Conservation (phyloP, 129 eudicot genomes). For the Erigeron canadensis region DNA sequence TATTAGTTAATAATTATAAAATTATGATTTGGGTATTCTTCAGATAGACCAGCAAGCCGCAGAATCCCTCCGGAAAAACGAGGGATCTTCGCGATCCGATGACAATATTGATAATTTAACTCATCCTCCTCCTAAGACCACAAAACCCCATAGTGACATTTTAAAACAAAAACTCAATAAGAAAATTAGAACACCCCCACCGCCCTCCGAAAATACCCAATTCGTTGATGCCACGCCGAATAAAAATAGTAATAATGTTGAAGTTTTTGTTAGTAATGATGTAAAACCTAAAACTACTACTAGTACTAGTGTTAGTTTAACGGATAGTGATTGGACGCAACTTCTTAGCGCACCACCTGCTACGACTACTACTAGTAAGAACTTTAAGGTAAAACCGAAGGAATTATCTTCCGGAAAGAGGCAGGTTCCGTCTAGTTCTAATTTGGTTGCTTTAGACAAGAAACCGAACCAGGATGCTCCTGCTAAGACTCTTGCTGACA, state of each 20-base stretch:
- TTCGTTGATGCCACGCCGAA: constrained; percentile 1
- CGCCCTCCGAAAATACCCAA: constrained; percentile 30
- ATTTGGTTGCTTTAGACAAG: constrained; percentile 35
- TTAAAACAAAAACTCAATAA: constrained; percentile 74
- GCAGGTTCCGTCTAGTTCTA: constrained; percentile 47
- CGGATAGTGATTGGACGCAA: constrained; percentile 89
- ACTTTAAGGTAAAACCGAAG: constrained; percentile 31
- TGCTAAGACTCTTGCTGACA: constrained; percentile 25
- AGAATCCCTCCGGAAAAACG: constrained; percentile 75
- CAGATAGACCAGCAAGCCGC: constrained; percentile 99
- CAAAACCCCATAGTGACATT: constrained; percentile 33
- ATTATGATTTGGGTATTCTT: constrained; percentile 30
- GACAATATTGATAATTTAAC: constrained; percentile 29
- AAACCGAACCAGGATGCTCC: constrained; percentile 27
- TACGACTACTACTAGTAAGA: background rate
- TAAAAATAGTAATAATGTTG: background rate
- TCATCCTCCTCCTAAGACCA: constrained; percentile 20
- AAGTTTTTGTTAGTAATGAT: constrained; percentile 25
- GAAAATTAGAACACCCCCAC: constrained; percentile 51
- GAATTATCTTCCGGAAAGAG: constrained; percentile 38
- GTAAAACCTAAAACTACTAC: constrained; percentile 40
- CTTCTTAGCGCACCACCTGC: constrained; percentile 56
- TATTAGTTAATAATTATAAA: too few species aligned
- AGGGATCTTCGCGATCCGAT: constrained; percentile 41
- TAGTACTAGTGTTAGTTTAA: constrained; percentile 38